Conservation (phyloP, 768 basidiomycete species). For the Chlorophyllum brunneum region DNA sequence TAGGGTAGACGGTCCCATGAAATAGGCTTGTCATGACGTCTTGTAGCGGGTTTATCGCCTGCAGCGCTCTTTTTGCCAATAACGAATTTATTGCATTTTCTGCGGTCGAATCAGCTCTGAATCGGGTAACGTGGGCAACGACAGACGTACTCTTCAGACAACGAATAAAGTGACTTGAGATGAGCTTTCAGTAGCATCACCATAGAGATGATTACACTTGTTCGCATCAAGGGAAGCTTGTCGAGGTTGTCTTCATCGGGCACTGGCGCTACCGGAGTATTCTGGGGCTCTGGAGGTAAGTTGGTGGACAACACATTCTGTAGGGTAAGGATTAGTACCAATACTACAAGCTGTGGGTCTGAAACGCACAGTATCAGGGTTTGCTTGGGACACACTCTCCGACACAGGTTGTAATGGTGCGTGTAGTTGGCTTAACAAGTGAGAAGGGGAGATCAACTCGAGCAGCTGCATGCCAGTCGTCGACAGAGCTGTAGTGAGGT, state of each 20-base stretch:
- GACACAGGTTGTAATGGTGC: constrained; percentile 20
- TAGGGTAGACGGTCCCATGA: constrained; percentile 75
- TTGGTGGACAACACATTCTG: constrained; percentile 19
- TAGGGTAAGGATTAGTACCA: background rate
- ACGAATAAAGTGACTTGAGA: constrained; percentile 75
- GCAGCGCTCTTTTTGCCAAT: constrained; percentile 85
- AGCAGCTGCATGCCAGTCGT: constrained; percentile 81
- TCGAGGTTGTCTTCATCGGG: constrained; percentile 15
- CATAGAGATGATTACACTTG: constrained; percentile 76
- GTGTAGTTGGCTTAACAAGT: constrained; percentile 62
- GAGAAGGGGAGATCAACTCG: constrained; percentile 66
- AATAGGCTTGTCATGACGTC: constrained; percentile 57
- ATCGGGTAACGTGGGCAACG: background rate
- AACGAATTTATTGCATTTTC: constrained; percentile 89
- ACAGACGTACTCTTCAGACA: constrained; percentile 83
- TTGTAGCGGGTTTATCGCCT: constrained; percentile 77
- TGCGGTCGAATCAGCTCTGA: constrained; percentile 26
- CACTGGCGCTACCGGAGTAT: background rate
- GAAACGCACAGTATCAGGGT: constrained; percentile 15
- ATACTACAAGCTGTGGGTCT: background rate
- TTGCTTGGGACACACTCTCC: constrained; percentile 10
- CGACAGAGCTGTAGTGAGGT: constrained; percentile 70
- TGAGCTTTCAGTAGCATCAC: constrained; percentile 86
- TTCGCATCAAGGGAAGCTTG: constrained; percentile 44
- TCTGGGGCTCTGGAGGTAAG: background rate